Percentiles rank a stretch among this genome's conserved stretches.
Conservation (phyloP, 495 filamentous ascomycete species). For the Emericellopsis terricola region DNA sequence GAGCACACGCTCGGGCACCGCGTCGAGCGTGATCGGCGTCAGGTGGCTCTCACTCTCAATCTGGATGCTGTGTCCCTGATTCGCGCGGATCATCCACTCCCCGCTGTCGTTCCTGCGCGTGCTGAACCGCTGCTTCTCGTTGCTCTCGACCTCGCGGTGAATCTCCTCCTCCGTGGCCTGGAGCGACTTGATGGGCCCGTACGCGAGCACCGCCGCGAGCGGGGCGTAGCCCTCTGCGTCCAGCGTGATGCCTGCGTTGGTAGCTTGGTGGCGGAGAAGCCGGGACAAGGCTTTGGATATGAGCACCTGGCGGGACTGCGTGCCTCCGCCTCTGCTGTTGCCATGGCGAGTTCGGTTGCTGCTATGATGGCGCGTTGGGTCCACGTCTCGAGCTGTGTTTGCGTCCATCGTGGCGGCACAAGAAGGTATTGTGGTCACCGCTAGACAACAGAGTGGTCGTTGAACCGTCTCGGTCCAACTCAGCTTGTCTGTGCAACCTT, state of each 20-base stretch:
- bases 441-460: too few relatives aligned
- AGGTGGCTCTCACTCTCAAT: conserved; percentile 53
- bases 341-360: too few relatives aligned
- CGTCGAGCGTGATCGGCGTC: conserved; percentile 36
- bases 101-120: conserved; percentile 18
- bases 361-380: too few relatives aligned
- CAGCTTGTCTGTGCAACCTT: too few relatives aligned
- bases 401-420: not conserved
- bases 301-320: conserved; percentile 33
- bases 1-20: conserved; percentile 41
- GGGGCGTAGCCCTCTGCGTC: conserved; percentile 65
- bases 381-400: too few relatives aligned
- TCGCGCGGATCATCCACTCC: conserved; percentile 79
- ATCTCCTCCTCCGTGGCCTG: conserved; percentile 61
- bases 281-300: conserved; percentile 69
- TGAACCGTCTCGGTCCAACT: too few relatives aligned
- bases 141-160: conserved; percentile 44
- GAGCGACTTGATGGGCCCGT: conserved; percentile 48
- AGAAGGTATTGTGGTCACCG: too few relatives aligned
- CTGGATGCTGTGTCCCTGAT: conserved; percentile 70
- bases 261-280: conserved; percentile 70
- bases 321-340: conserved; percentile 12
- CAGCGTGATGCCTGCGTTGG: conserved; percentile 56
- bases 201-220: conserved; percentile 44
- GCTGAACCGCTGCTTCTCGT: conserved; percentile 86